These are phyloP conservation scores for Elasticomyces elasticus DNA, from an alignment of 495 filamentous ascomycete genomes.

Conservation along the genomic window DNA sequence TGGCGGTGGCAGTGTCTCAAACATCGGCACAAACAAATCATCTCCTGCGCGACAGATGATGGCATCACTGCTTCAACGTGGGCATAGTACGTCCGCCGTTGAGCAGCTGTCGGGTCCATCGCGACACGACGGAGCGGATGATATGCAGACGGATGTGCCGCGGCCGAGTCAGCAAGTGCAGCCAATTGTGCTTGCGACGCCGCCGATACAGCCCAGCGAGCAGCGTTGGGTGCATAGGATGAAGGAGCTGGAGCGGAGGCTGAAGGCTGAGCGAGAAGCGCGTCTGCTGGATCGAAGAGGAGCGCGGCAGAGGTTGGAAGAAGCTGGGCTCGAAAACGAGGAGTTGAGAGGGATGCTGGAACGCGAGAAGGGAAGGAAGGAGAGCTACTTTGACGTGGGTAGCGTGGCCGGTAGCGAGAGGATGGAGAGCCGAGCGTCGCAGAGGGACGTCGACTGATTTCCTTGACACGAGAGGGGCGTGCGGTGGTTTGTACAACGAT, in stretches of 20 bases:
- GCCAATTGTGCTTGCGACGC: slow-evolving; percentile 17
- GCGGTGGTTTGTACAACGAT: neutral
- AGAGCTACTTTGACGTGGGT: slow-evolving; percentile 9
- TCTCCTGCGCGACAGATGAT: slow-evolving; percentile 25
- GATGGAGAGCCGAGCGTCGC: neutral
- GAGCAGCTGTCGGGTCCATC: slow-evolving; percentile 27
- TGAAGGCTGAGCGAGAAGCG: slow-evolving; percentile 87
- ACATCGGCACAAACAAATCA: slow-evolving; percentile 3
- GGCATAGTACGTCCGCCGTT: slow-evolving; percentile 40
- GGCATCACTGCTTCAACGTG: slow-evolving; percentile 41
- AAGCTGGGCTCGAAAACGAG: slow-evolving; percentile 68
- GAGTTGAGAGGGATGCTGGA: slow-evolving; percentile 60
- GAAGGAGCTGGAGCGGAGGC: slow-evolving; percentile 72
- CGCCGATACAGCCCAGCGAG: slow-evolving; percentile 41
- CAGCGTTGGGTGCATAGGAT: slow-evolving; percentile 74
- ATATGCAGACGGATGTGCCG: slow-evolving; percentile 9
- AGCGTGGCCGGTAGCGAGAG: slow-evolving; percentile 8
- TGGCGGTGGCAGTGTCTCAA: neutral
- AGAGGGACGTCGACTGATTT: neutral
- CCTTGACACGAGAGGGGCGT: neutral
- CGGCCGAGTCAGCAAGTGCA: slow-evolving; percentile 15
- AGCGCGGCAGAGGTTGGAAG: slow-evolving; percentile 73
- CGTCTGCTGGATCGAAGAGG: slow-evolving; percentile 71
- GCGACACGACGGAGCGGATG: slow-evolving; percentile 3
- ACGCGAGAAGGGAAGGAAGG: slow-evolving; percentile 47